These are phyloP conservation scores for Fusarium virguliforme DNA, from an alignment of 2,329 filamentous ascomycete species.

Conservation along the genomic window DNA sequence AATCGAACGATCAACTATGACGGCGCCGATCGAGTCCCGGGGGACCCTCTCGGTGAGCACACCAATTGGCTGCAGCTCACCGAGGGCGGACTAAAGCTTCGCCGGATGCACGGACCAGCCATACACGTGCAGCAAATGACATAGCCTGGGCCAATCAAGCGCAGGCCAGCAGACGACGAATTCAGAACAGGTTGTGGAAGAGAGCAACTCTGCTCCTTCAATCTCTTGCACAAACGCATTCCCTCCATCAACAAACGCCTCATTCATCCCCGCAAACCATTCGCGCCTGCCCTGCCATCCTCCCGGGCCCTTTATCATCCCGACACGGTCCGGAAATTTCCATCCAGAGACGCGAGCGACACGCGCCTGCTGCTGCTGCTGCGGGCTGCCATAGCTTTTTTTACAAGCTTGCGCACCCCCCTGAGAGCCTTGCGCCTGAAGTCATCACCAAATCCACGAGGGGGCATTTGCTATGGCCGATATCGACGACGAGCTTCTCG, in stretches of 20 bases:
- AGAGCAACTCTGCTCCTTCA: conserved; percentile 38
- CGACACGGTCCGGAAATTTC: conserved; percentile 6
- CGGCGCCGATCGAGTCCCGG: conserved; percentile 31
- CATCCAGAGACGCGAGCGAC: conserved; percentile 30
- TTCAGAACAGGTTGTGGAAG: conserved; percentile 45
- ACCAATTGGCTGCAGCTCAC: conserved; percentile 30
- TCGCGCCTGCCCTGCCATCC: conserved; percentile 26
- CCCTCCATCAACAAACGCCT: conserved; percentile 35
- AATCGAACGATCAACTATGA: conserved; percentile 49
- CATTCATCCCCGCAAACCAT: conserved; percentile 24
- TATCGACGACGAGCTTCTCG: conserved; percentile 93
- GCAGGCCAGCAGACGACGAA: conserved; percentile 41
- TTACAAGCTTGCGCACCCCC: conserved; percentile 18
- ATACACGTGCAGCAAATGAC: conserved; percentile 50
- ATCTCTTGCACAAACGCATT: conserved; percentile 32
- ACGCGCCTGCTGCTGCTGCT: conserved; percentile 22
- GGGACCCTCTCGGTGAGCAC: conserved; percentile 34
- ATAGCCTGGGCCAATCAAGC: conserved; percentile 49
- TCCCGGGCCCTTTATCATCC: conserved; percentile 15
- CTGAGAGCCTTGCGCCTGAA: conserved; percentile 33
- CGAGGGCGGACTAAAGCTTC: conserved; percentile 49
- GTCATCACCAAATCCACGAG: conserved; percentile 15
- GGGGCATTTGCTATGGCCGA: conserved; percentile 77
- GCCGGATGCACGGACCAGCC: conserved; percentile 40
- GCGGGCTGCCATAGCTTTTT: conserved; percentile 1